Percentiles rank a stretch among this genome's conserved stretches.
Evolutionary conservation across 108 stramenopile genomes (phyloP).

Genomic region (Fragilaria crotonensis): DNA sequence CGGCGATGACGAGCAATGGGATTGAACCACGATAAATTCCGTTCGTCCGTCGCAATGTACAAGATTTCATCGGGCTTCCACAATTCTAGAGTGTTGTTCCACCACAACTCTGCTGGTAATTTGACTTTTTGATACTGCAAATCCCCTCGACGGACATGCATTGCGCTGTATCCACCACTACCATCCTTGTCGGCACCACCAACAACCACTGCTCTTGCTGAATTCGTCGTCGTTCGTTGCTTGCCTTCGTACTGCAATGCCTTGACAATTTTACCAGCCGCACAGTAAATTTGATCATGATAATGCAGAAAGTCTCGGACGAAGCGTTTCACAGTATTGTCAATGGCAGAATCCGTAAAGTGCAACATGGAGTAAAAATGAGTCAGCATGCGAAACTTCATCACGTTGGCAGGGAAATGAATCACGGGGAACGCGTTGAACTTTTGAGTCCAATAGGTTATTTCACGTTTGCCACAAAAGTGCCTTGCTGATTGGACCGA

Average conservation of each 20-base stretch:
- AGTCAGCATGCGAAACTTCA: constrained; percentile 58
- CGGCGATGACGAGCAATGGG: constrained; percentile 55
- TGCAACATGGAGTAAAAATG: constrained; percentile 77
- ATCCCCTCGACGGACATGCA: constrained; percentile 87
- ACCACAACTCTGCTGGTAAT: constrained; percentile 66
- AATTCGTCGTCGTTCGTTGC: constrained; percentile 33
- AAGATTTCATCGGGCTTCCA: constrained; percentile 53
- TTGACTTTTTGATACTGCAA: constrained; percentile 79
- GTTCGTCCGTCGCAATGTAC: constrained; percentile 86
- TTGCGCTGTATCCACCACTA: constrained; percentile 52
- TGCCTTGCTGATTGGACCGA: background rate
- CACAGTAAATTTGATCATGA: constrained; percentile 72
- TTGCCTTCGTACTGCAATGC: constrained; percentile 53
- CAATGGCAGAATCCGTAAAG: constrained; percentile 63
- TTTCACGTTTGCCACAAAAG: constrained; percentile 10
- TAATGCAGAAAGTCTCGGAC: constrained; percentile 82
- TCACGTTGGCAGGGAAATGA: constrained; percentile 60
- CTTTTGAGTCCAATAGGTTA: background rate
- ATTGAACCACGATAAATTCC: constrained; percentile 71
- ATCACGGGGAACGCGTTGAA: constrained; percentile 17
- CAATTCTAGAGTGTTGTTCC: constrained; percentile 64
- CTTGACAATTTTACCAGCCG: constrained; percentile 73
- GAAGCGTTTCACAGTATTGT: constrained; percentile 71
- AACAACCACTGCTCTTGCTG: too few species aligned
- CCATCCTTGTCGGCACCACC: constrained; percentile 64